Conservation (phyloP, 345 rosid species). For the Brassica nigra region DNA sequence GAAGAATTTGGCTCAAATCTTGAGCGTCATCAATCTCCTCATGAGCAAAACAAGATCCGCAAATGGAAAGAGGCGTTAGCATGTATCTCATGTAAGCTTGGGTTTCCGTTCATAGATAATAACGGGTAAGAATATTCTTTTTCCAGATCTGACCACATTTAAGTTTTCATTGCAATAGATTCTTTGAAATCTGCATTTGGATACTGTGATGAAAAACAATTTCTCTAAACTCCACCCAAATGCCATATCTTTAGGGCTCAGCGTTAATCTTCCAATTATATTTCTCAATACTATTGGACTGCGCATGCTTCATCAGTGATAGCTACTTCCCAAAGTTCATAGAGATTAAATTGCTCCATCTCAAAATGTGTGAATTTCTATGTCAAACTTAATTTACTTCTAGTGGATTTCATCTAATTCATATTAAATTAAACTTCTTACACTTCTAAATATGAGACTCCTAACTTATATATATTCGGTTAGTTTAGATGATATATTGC, state of each 20-base stretch:
- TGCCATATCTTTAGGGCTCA: not conserved
- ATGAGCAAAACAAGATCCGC: not conserved
- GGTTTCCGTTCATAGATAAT: not conserved
- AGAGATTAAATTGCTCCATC: not conserved
- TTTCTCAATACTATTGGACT: not conserved
- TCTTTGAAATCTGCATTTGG: not conserved
- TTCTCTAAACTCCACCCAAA: not conserved
- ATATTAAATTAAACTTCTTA: too few relatives aligned
- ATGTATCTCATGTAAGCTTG: not conserved
- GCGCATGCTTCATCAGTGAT: not conserved
- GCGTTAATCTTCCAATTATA: not conserved
- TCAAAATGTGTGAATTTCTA: not conserved
- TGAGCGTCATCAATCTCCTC: not conserved
- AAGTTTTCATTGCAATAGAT: not conserved
- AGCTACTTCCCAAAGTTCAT: not conserved
- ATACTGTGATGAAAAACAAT: not conserved
- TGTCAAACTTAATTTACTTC: not conserved
- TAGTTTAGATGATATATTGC: not conserved
- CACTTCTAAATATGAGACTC: too few relatives aligned
- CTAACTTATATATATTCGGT: not conserved
- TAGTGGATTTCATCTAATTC: not conserved
- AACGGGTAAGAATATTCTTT: not conserved
- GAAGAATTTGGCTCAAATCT: not conserved
- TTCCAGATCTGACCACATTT: not conserved
- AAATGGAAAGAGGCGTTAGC: constrained; percentile 4